Evolutionary conservation across 2,329 filamentous ascomycete species (phyloP).

Genomic region (Pestalotiopsis sp.): DNA sequence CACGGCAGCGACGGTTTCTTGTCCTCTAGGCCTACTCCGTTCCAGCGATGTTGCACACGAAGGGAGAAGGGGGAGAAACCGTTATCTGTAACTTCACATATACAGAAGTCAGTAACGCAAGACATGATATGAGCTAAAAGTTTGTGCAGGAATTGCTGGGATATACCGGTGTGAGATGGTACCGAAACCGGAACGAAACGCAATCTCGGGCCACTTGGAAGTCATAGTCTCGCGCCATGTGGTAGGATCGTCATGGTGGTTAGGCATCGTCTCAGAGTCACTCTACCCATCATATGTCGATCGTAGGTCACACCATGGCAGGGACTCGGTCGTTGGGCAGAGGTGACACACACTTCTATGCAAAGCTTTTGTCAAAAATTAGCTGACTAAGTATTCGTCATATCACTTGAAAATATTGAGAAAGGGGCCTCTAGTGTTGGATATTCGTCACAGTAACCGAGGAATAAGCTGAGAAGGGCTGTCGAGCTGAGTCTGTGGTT

Average conservation of each 20-base stretch:
- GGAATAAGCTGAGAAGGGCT: not conserved
- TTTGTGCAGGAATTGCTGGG: not conserved
- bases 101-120: not conserved
- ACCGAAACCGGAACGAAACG: not conserved
- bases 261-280: not conserved
- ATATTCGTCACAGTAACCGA: not conserved
- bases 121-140: not conserved
- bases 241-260: not conserved
- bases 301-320: not conserved
- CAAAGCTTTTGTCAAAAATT: not conserved
- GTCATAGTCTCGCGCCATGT: not conserved
- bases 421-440: not conserved
- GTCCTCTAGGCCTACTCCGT: not conserved
- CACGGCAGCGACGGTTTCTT: not conserved
- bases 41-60: not conserved
- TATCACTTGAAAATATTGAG: not conserved
- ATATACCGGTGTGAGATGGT: not conserved
- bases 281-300: not conserved
- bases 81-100: not conserved
- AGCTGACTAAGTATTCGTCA: not conserved
- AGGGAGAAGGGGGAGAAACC: not conserved
- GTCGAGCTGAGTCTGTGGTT: not conserved
- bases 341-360: not conserved
- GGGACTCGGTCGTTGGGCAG: not conserved
- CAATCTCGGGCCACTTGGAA: not conserved